Base-by-base conservation (phyloP, 768 basidiomycete genomes). In the Boletus subcaerulescens region DNA sequence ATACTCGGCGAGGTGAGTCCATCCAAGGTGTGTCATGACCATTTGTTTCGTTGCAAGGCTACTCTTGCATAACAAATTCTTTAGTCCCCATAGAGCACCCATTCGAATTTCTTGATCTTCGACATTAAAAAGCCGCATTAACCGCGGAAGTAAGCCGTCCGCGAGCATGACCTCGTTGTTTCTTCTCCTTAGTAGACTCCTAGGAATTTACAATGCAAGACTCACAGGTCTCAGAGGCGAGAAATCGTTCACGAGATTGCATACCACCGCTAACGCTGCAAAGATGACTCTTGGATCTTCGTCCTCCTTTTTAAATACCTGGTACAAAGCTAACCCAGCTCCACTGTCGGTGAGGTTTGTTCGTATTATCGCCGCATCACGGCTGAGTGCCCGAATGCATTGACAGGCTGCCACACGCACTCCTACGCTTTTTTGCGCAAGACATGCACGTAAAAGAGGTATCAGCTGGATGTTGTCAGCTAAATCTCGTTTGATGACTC, bases 321-420 rank as follows among this genome's bases (percentile, higher is more conserved):
- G 71, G 58, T 90, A 84, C 5, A 97, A 77, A 10, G 81, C 78
- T 67, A 86, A 74, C 0, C 91, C 93, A 4, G 95, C 73, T 1
- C 88, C 90, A 32, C 81, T 84, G 63, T 98, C 94, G 4, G 92
- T 82, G 17, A 98, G 79, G 55, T 84, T 91, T 33, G 94, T 97
- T 31, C 92, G 76, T 31, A 95, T 74, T 11, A 93, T 87, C 0
- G 85, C 80, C 3, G 95, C 85, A 9, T 85, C 86, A 22, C 96
- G 80, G 39, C 85, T 84, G 38, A 98, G 76, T 0, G 89, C 88
- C 15, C 94, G 77, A 1, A 92, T 79, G 59, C 88, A 89, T 61
- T 96, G 94, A 63, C 91, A 93, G 0, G 91, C 89, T 0, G 91
- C 91, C 43, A 89, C 91, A 7, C 93, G 83, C 4, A 95, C 86